phyloP scores from a whole-genome alignment of 352 stramenopile species.

The Phytopythium delawarense region DNA sequence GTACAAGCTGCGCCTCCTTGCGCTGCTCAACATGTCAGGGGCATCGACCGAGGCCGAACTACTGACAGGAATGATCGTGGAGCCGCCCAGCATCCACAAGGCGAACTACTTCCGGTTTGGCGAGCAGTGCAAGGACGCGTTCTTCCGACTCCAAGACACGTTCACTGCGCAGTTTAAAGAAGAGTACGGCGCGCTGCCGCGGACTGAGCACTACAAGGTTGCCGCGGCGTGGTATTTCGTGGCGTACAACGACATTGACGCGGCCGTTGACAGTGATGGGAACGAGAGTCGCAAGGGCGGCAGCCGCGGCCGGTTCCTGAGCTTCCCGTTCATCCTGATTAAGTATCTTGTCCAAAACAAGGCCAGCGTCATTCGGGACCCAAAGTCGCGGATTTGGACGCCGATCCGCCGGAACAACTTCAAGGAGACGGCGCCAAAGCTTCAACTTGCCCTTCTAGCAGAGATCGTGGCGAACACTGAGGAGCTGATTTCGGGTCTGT shows the following conservation, averaged over 20 bases:
- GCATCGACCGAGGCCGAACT: conserved; percentile 62
- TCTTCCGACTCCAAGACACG: conserved; percentile 37
- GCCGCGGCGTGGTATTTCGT: conserved; percentile 73
- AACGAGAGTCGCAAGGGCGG: neutral
- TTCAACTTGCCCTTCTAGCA: conserved; percentile 57
- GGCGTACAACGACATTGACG: conserved; percentile 42
- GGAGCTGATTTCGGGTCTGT: conserved; percentile 48
- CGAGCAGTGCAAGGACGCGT: conserved; percentile 64
- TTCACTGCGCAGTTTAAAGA: conserved; percentile 49
- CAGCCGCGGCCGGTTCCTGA: conserved; percentile 26
- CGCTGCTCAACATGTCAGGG: conserved; percentile 59
- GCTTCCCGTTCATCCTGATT: conserved; percentile 74
- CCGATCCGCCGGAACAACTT: conserved; percentile 20
- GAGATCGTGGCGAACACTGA: conserved; percentile 47
- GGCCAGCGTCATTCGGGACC: conserved; percentile 8
- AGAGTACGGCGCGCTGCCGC: conserved; percentile 13
- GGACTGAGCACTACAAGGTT: conserved; percentile 27
- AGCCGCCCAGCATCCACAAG: conserved; percentile 50
- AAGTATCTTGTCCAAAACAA: conserved; percentile 49
- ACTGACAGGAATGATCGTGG: conserved; percentile 68
- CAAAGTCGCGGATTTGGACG: conserved; percentile 20
- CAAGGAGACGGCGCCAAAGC: conserved; percentile 35
- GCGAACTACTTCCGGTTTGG: conserved; percentile 78
- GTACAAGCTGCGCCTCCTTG: conserved; percentile 53
- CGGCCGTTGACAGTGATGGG: conserved; percentile 11